Percentiles rank a stretch among this genome's conserved stretches.
Evolutionary conservation across 2,329 filamentous ascomycete genomes (phyloP).

Genomic region (Pyrenochaeta sp.): DNA sequence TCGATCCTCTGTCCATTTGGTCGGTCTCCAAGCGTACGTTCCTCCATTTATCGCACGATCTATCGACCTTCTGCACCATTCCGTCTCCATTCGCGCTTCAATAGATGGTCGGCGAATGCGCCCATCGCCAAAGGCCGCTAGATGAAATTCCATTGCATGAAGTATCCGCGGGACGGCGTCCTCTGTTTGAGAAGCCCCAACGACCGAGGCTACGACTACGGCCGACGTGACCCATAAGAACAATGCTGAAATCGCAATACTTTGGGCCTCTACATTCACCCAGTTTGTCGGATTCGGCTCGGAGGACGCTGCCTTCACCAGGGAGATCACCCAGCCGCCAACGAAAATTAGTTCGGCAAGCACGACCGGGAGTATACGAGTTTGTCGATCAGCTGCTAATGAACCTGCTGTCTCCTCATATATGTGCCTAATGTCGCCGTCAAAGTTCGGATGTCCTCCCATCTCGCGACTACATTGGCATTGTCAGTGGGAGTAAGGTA

Average conservation of each 20-base stretch:
- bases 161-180: constrained; percentile 24
- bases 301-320: constrained; percentile 25
- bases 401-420: constrained; percentile 25
- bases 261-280: constrained; percentile 28
- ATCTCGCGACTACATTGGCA: constrained; percentile 2
- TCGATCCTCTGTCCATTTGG: constrained; percentile 15
- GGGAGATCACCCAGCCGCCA: constrained; percentile 26
- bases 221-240: constrained; percentile 29
- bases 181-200: constrained; percentile 28
- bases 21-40: constrained; percentile 22
- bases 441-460: constrained; percentile 10
- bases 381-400: constrained; percentile 24
- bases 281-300: constrained; percentile 27
- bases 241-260: constrained; percentile 25
- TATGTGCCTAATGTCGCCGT: constrained; percentile 18
- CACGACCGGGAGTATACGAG: constrained; percentile 22
- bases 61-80: constrained; percentile 15
- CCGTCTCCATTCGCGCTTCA: constrained; percentile 7
- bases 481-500: background rate
- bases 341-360: constrained; percentile 29
- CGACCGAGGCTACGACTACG: constrained; percentile 20
- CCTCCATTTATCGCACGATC: constrained; percentile 24
- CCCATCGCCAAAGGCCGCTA: constrained; percentile 5
- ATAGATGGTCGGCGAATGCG: constrained; percentile 17
- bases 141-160: constrained; percentile 22